phyloP scores from a whole-genome alignment of 257 asterid genomes.

The Henckelia pumila region DNA sequence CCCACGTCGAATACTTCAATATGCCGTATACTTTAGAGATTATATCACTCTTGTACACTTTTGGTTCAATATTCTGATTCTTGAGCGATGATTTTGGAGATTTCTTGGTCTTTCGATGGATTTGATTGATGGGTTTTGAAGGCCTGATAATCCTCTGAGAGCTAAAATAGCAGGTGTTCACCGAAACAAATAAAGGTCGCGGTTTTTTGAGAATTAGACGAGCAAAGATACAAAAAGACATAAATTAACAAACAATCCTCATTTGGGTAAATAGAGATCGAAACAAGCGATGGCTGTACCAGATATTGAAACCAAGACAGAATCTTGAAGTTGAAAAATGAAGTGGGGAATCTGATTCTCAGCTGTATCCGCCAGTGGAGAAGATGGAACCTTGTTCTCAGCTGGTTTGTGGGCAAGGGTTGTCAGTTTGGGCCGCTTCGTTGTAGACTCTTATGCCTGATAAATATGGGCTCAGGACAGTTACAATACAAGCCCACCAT shows the following conservation, averaged over 20 bases:
- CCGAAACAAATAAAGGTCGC: conserved; percentile 25
- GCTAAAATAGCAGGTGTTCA: conserved; percentile 28
- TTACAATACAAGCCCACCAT: too few relatives aligned
- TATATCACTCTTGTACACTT: conserved; percentile 46
- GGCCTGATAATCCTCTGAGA: conserved; percentile 26
- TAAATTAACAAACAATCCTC: conserved; percentile 24
- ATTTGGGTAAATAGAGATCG: not conserved
- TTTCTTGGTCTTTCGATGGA: conserved; percentile 25
- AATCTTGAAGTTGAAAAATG: too few relatives aligned
- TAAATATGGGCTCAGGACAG: too few relatives aligned
- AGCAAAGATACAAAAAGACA: conserved; percentile 37
- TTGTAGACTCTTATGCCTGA: too few relatives aligned
- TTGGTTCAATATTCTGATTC: conserved; percentile 36
- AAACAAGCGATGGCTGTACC: too few relatives aligned
- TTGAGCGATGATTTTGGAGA: conserved; percentile 28
- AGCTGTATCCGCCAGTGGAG: too few relatives aligned
- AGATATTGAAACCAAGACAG: too few relatives aligned
- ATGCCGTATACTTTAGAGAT: conserved; percentile 55
- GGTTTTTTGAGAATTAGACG: conserved; percentile 35
- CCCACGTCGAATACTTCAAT: conserved; percentile 78
- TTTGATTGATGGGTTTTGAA: conserved; percentile 30
- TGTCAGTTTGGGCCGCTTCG: too few relatives aligned
- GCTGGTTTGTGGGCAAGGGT: too few relatives aligned
- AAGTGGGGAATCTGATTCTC: too few relatives aligned
- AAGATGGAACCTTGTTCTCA: too few relatives aligned